phyloP scores from a whole-genome alignment of 495 filamentous ascomycete genomes.

The Acidomyces sp. region DNA sequence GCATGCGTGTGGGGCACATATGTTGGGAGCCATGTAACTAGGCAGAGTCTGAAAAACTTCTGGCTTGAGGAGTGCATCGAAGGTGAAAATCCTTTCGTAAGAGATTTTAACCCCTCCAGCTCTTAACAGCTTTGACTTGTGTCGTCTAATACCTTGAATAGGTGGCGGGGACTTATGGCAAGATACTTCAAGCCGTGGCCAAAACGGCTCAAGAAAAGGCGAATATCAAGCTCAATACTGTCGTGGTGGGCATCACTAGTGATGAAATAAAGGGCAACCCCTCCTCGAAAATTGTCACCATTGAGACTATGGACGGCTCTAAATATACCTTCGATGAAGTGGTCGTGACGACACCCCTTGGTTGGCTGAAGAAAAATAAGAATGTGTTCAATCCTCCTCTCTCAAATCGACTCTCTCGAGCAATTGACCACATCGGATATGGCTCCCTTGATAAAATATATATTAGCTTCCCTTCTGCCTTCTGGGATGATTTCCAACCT shows the following conservation, averaged over 20 bases:
- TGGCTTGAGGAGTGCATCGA: slow-evolving; percentile 92
- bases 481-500: slow-evolving; percentile 36
- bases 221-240: slow-evolving; percentile 47
- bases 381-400: slow-evolving; percentile 57
- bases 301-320: slow-evolving; percentile 43
- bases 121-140: no score
- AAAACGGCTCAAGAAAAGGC: slow-evolving; percentile 48
- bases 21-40: slow-evolving; percentile 62
- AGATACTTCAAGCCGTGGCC: slow-evolving; percentile 57
- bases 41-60: slow-evolving; percentile 82
- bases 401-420: slow-evolving; percentile 49
- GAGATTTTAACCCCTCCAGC: no score
- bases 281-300: slow-evolving; percentile 14
- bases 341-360: slow-evolving; percentile 72
- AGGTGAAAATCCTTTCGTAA: slow-evolving; percentile 80
- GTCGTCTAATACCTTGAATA: no score
- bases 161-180: slow-evolving; percentile 74
- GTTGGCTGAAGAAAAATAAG: slow-evolving; percentile 73
- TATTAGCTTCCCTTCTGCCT: slow-evolving; percentile 66
- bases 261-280: slow-evolving; percentile 8
- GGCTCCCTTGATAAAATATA: slow-evolving; percentile 88
- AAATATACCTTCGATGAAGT: slow-evolving; percentile 62
- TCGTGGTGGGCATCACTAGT: slow-evolving; percentile 40
- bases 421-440: slow-evolving; percentile 70
- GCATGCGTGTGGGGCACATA: slow-evolving; percentile 76